Evolutionary conservation across 176 grass and related monocot species (phyloP).

Genomic region (Neostapfia colusana): DNA sequence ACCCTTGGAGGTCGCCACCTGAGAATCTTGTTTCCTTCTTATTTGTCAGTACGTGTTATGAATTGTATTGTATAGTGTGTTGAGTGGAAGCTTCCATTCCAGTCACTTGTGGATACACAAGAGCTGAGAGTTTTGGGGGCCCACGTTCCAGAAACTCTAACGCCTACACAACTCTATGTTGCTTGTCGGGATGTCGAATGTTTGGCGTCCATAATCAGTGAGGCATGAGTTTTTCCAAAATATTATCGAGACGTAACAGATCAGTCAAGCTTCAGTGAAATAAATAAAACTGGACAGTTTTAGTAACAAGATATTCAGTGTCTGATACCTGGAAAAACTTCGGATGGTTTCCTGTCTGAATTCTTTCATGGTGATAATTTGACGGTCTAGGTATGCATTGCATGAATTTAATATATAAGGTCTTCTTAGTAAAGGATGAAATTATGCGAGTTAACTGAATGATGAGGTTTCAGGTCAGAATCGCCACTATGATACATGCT

Average conservation of each 20-base stretch:
- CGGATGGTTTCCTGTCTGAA: too few relatives aligned
- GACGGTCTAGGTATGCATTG: too few relatives aligned
- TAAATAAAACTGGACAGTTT: too few relatives aligned
- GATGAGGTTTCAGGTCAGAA: too few relatives aligned
- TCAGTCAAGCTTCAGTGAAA: neutral
- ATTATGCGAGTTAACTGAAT: too few relatives aligned
- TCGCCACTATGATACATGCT: too few relatives aligned
- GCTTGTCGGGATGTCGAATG: neutral
- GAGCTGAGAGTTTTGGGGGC: neutral
- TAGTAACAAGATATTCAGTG: too few relatives aligned
- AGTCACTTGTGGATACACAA: neutral
- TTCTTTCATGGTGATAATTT: too few relatives aligned
- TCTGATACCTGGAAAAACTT: too few relatives aligned
- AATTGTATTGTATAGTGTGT: neutral
- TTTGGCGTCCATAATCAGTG: neutral
- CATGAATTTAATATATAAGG: too few relatives aligned
- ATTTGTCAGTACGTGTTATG: neutral
- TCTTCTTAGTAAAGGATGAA: too few relatives aligned
- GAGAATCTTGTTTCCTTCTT: neutral
- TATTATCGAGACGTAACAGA: neutral
- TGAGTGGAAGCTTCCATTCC: slow-evolving; percentile 18
- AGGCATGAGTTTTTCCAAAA: neutral
- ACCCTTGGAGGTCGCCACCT: neutral
- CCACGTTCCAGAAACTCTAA: neutral
- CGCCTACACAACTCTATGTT: neutral